Evolutionary conservation across 2,329 filamentous ascomycete species (phyloP), one percentile per base, ranked within the genome.

Genomic region (Ramularia collo-cygni): DNA sequence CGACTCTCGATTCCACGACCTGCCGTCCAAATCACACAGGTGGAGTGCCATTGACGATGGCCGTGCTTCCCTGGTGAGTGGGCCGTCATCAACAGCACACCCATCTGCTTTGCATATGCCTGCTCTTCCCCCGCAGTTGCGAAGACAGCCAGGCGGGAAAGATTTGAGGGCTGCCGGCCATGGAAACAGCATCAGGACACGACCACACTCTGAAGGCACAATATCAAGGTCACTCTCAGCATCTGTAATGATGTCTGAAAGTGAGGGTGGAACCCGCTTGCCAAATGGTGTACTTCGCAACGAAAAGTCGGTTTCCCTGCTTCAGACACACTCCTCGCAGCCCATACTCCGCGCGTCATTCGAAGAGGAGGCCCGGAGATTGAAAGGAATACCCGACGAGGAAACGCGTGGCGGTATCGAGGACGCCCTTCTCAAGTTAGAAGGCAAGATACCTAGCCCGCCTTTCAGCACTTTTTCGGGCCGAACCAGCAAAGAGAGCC

Each of bases 361-460:
- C 52, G 87, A 96, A 61, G 82, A 76, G 2, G 88, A 94, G 54
- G 86, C 93, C 1, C 81, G 89, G 43, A 85, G 85, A 53, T 76
- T 98, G 38, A 86, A 89, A 2, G 81, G 85, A 40, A 85, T 96
- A 17, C 87, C 90, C 0, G 89, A 95, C 27, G 16, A 41, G 24
- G 41, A 43, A 14, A 31, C 34, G 56, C 86, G 93, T 45, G 68
- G 93, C 56, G 90, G 90, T 9, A 81, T 96, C 17, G 92, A 96
- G 58, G 88, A 89, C n/a, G 86, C 92, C 0, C 63, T 98, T 36
- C 66, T 89, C 53, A 98, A 96, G 56, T 72, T 98, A 0, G 92
- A 98, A 66, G 92, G 92, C 8, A 90, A 54, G 36, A 45, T 45
- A 7, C 41, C 47, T 8, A 56, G 44, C 31, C 39, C 44, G 8